Evolutionary conservation across 2,329 filamentous ascomycete genomes (phyloP), one percentile per base, ranked within the genome.

Genomic region (Akanthomyces uredinophilus): DNA sequence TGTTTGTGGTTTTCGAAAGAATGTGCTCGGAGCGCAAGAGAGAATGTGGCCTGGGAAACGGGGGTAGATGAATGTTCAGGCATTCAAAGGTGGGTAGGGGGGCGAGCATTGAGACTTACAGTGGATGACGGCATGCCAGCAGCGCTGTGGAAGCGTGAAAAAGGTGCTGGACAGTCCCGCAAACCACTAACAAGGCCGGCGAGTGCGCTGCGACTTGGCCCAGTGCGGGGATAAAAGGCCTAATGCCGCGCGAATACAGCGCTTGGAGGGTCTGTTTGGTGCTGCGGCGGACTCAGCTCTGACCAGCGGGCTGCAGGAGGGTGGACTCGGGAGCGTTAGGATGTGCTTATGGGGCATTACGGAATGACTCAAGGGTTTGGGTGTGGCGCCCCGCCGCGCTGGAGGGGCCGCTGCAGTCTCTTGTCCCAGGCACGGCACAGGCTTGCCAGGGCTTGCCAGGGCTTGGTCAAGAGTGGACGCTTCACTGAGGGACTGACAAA

Each of bases 1-100:
- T 49, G 50, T 54, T 60, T 56, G 46, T 35, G 51, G 37, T 50
- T 43, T 35, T 39, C 20, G 35, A 46, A 46, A 59, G 61, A 61
- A 47, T 53, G 47, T 39, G n/a, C 29, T 57, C 32, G 54, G 32
- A n/a, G 10, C 37, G 14, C 16, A 20, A 10, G 20, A 41, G 13
- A 54, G 32, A 61, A 44, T 57, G 60, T 47, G 60, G 53, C 60
- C 60, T 62, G 60, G 60, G 60, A 53, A 62, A 57, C 47, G 60
- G 53, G 60, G 60, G 60, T 62, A 57, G 52, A 62, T 62, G 54
- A 62, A 52, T 46, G 60, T 8, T 24, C 22, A 43, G 44, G 60
- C 32, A 49, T 24, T 24, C 29, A n/a, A 27, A 27, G 41, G 32
- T n/a, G 51, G 51, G 18, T 13, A 52, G 20, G 51, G 50, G 51